phyloP scores from a whole-genome alignment of 2,329 filamentous ascomycete species.

The Aspergillus tubingensis region DNA sequence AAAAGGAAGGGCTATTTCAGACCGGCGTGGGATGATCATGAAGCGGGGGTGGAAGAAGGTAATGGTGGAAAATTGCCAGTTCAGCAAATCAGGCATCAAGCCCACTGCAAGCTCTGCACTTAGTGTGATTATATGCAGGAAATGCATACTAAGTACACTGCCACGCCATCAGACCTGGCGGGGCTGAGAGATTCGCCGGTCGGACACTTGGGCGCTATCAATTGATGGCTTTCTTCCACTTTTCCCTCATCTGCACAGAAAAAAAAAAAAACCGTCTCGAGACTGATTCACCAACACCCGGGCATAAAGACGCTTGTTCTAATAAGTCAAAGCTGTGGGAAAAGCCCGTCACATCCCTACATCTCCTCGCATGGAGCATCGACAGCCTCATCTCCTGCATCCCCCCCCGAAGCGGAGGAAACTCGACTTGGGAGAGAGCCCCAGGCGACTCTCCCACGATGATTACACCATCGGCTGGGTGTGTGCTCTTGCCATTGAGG shows the following conservation, averaged over 20 bases:
- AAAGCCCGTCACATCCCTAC: no score
- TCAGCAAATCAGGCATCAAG: neutral
- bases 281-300: no score
- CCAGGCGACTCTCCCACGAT: neutral
- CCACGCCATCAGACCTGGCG: neutral
- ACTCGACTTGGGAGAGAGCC: no score
- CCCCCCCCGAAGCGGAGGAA: no score
- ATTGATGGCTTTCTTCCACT: neutral
- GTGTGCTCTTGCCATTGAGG: slow-evolving; percentile 16
- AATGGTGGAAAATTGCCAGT: no score
- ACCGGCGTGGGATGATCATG: no score
- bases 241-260: neutral
- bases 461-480: slow-evolving; percentile 20
- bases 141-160: neutral
- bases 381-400: neutral
- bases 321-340: no score
- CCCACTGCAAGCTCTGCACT: neutral
- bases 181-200: neutral
- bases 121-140: neutral
- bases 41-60: no score
- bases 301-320: no score
- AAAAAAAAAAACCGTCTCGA: neutral
- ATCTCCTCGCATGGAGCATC: no score
- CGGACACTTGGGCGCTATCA: neutral
- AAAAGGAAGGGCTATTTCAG: no score